These are phyloP conservation scores for Atkinsonella hypoxylon DNA, from an alignment of 2,329 filamentous ascomycete genomes.

Conservation along the genomic window DNA sequence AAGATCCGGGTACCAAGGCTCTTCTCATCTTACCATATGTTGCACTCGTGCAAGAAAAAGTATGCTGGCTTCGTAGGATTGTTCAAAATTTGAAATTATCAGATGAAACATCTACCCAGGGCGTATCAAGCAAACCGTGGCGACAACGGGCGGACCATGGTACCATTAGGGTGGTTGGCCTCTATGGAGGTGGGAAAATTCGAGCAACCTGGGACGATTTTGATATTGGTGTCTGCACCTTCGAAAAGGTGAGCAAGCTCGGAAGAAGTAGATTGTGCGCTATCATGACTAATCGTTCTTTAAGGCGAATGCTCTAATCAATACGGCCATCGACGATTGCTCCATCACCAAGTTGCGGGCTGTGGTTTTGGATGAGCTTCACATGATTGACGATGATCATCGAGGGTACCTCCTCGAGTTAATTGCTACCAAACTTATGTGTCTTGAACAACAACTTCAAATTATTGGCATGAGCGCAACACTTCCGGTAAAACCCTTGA, in stretches of 20 bases:
- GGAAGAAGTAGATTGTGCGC: not conserved
- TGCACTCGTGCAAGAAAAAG: conserved; percentile 68
- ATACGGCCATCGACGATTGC: conserved; percentile 60
- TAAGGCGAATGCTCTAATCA: conserved; percentile 63
- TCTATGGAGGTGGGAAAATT: conserved; percentile 62
- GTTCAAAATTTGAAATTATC: conserved; percentile 36
- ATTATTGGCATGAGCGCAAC: conserved; percentile 74
- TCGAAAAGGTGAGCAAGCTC: conserved; percentile 47
- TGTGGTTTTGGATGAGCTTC: conserved; percentile 66
- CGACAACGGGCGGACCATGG: conserved; percentile 43
- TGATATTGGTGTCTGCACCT: conserved; percentile 67
- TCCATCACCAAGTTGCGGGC: conserved; percentile 51
- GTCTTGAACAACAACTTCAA: conserved; percentile 54
- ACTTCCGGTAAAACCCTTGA: conserved; percentile 42
- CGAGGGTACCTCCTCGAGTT: conserved; percentile 66
- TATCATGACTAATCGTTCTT: conserved; percentile 3
- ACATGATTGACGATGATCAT: conserved; percentile 69
- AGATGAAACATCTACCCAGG: conserved; percentile 19
- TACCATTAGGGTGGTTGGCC: conserved; percentile 54
- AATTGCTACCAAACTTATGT: conserved; percentile 61
- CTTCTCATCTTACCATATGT: conserved; percentile 67
- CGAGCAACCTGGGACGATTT: conserved; percentile 59
- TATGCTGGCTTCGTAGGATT: conserved; percentile 58
- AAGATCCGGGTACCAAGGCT: conserved; percentile 51
- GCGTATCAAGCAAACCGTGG: conserved; percentile 33